Evolutionary conservation across 2,329 filamentous ascomycete species (phyloP), one percentile per base, ranked within the genome.

Genomic region (Colletotrichum spaethianum): DNA sequence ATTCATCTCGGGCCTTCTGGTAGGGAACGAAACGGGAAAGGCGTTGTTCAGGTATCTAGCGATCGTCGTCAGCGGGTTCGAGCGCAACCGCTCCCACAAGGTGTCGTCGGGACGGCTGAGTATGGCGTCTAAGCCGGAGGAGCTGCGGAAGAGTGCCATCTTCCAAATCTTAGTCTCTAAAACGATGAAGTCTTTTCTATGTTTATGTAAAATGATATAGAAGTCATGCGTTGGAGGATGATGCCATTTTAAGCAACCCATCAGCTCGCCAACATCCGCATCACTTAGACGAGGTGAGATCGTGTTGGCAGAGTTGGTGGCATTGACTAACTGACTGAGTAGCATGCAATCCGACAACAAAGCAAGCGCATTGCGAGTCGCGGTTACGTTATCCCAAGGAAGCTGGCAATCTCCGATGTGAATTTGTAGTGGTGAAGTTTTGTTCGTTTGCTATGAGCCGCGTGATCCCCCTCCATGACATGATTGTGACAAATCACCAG

Each of bases 401-500:
- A 40, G 11, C n/a, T 66, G 31, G 28, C 42, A 26, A 18, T 16
- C 4, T 50, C 20, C 18, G 48, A 33, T 14, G 50, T 28, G n/a
- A 2, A 2, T 44, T 44, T 7, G 28, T 5, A 12, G 38, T 38
- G n/a, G 31, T 38, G 57, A 55, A 46, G 16, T 28, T 18, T 33
- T 20, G 57, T 36, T 46, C 40, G 31, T 38, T 16, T 28, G n/a
- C n/a, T n/a, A n/a, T 12, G 5, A 28, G 42, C n/a, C 28, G 48
- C n/a, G 48, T 59, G 61, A 53, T 46, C 16, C 26, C 26, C 14
- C 40, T 31, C 11, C 8, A 53, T 65, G 44, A 70, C 61, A 70
- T 60, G 67, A 60, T 53, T 66, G 61, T 65, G 61, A 70, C 44
- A 52, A 60, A 70, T 55, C 44, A 57, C n/a, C 40, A 42, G 52